phyloP scores from a whole-genome alignment of 2,329 filamentous ascomycete genomes.

The Alternaria viburni region DNA sequence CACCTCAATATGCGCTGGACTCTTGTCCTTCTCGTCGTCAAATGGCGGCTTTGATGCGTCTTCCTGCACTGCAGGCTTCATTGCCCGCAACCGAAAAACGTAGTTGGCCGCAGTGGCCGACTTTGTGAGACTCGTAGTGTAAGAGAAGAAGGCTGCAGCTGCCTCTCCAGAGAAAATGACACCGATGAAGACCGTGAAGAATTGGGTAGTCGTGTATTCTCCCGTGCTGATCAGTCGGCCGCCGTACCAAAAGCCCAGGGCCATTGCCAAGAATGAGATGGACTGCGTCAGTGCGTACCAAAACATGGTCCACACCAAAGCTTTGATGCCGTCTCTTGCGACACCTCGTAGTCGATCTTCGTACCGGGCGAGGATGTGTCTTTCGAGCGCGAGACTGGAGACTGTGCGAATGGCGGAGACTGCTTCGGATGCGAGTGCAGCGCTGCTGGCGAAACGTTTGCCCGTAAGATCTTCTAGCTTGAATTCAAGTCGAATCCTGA shows the following conservation, averaged over 20 bases:
- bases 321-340: slow-evolving; percentile 63
- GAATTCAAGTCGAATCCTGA: slow-evolving; percentile 88
- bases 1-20: slow-evolving; percentile 39
- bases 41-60: slow-evolving; percentile 38
- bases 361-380: slow-evolving; percentile 77
- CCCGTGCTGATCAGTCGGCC: slow-evolving; percentile 41
- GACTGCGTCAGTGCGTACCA: slow-evolving; percentile 88
- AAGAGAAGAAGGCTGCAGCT: slow-evolving; percentile 88
- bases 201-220: slow-evolving; percentile 76
- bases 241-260: slow-evolving; percentile 48
- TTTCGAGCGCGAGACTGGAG: slow-evolving; percentile 85
- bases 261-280: slow-evolving; percentile 59
- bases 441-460: slow-evolving; percentile 63
- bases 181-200: slow-evolving; percentile 85
- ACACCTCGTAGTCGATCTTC: slow-evolving; percentile 63
- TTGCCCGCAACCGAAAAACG: slow-evolving; percentile 52
- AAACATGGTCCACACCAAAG: slow-evolving; percentile 74
- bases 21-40: slow-evolving; percentile 41
- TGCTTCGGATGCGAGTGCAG: slow-evolving; percentile 89
- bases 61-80: slow-evolving; percentile 49
- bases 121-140: slow-evolving; percentile 96
- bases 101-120: slow-evolving; percentile 80
- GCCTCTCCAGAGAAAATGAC: slow-evolving; percentile 56
- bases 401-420: slow-evolving; percentile 94
- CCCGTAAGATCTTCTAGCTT: slow-evolving; percentile 76